phyloP scores from a whole-genome alignment of 306 rosid genomes.

The Citrullus amarus region DNA sequence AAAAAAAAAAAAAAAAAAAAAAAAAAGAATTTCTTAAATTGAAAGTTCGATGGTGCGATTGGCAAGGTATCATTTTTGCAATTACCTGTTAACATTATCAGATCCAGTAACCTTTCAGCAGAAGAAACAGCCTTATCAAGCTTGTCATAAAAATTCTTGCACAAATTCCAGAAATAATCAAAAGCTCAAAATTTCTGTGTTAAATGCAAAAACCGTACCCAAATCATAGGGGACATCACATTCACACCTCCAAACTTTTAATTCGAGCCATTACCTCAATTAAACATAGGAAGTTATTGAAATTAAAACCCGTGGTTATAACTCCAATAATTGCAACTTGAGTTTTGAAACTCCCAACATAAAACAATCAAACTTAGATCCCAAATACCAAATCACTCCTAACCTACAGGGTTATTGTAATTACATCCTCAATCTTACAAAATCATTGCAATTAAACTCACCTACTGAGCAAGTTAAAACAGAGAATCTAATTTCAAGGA shows the following conservation, averaged over 20 bases:
- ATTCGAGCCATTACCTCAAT: neutral
- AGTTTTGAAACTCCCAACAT: neutral
- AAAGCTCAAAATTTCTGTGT: neutral
- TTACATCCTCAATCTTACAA: neutral
- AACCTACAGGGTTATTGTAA: neutral
- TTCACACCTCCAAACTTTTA: neutral
- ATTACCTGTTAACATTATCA: neutral
- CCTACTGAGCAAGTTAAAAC: neutral
- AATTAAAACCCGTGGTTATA: neutral
- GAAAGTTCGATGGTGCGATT: neutral
- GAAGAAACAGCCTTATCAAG: slow-evolving; percentile 47
- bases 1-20: no score
- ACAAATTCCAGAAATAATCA: neutral
- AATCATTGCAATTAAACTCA: neutral
- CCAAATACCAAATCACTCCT: neutral
- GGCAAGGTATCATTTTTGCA: neutral
- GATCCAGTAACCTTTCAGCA: neutral
- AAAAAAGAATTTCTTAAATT: neutral
- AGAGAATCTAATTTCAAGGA: neutral
- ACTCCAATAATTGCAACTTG: neutral
- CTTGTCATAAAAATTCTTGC: slow-evolving; percentile 21
- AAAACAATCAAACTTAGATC: neutral
- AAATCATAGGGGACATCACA: neutral
- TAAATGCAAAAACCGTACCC: neutral
- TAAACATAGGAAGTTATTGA: neutral